phyloP scores from a whole-genome alignment of 2,329 filamentous ascomycete species.

The Bipolaris victoriae region DNA sequence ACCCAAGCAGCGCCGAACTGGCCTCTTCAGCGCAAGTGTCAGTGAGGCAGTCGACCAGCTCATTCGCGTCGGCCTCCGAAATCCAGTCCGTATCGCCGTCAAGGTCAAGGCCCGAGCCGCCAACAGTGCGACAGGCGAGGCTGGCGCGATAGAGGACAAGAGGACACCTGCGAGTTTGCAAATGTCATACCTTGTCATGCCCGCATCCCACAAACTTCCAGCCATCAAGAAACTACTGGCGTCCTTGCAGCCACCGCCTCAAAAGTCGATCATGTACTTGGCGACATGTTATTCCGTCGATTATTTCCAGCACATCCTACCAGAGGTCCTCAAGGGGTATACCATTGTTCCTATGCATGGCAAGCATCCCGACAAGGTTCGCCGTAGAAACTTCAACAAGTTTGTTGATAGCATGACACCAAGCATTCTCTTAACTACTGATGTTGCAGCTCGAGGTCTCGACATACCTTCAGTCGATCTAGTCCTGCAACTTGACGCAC shows the following conservation, averaged over 20 bases:
- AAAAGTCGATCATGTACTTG: constrained; percentile 88
- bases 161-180: constrained; percentile 90
- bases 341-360: constrained; percentile 83
- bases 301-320: constrained; percentile 85
- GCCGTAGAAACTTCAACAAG: constrained; percentile 82
- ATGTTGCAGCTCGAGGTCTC: constrained; percentile 86
- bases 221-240: constrained; percentile 73
- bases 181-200: constrained; percentile 81
- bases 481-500: constrained; percentile 85
- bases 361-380: constrained; percentile 86
- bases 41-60: constrained; percentile 93
- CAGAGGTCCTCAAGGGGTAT: constrained; percentile 72
- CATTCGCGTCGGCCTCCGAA: constrained; percentile 87
- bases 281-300: constrained; percentile 95
- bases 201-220: constrained; percentile 80
- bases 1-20: constrained; percentile 91
- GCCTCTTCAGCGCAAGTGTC: constrained; percentile 94
- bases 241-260: constrained; percentile 72
- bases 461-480: constrained; percentile 93
- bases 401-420: constrained; percentile 78
- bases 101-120: constrained; percentile 70
- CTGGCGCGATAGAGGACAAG: constrained; percentile 76
- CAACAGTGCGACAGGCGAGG: constrained; percentile 50
- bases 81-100: constrained; percentile 93
- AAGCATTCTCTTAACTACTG: constrained; percentile 86